These are phyloP conservation scores for Penicillium sp. DNA, from an alignment of 2,329 filamentous ascomycete species.

Conservation along the genomic window DNA sequence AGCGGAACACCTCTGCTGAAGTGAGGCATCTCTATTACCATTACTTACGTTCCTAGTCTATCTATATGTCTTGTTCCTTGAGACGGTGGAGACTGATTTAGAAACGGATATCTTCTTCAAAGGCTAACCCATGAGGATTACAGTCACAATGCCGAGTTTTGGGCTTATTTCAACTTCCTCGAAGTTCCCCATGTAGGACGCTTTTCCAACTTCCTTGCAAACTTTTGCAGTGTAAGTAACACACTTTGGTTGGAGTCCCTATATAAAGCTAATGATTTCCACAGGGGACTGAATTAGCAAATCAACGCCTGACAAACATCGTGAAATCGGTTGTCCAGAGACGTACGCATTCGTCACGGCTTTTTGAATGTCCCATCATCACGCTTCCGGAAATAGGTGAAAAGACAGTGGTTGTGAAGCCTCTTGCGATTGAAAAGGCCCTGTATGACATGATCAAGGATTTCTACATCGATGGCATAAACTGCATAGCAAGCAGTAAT, in stretches of 20 bases:
- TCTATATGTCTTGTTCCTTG: not conserved
- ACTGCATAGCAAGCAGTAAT: not conserved
- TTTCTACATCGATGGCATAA: conserved; percentile 1
- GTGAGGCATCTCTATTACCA: conserved; percentile 17
- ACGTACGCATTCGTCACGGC: conserved; percentile 51
- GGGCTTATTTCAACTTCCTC: conserved; percentile 36
- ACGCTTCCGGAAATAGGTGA: conserved; percentile 50
- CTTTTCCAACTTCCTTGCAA: conserved; percentile 22
- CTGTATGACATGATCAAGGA: conserved; percentile 7
- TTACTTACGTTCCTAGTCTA: not conserved
- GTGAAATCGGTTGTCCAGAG: conserved; percentile 49
- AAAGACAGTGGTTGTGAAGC: conserved; percentile 41
- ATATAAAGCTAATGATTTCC: not conserved
- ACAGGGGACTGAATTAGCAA: conserved; percentile 16
- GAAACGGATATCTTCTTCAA: conserved; percentile 7
- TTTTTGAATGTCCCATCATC: conserved; percentile 53
- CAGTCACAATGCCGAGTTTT: conserved; percentile 35
- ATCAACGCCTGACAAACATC: conserved; percentile 25
- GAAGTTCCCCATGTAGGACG: conserved; percentile 24
- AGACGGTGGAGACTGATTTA: no score
- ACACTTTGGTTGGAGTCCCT: not conserved
- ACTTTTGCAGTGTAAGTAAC: conserved; percentile 22
- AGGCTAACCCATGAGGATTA: conserved; percentile 21
- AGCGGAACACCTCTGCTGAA: conserved; percentile 39
- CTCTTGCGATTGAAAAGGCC: not conserved